These are phyloP conservation scores for Papilionanthe hybrid DNA, from an alignment of 116 monocot genomes.

Conservation along the genomic window DNA sequence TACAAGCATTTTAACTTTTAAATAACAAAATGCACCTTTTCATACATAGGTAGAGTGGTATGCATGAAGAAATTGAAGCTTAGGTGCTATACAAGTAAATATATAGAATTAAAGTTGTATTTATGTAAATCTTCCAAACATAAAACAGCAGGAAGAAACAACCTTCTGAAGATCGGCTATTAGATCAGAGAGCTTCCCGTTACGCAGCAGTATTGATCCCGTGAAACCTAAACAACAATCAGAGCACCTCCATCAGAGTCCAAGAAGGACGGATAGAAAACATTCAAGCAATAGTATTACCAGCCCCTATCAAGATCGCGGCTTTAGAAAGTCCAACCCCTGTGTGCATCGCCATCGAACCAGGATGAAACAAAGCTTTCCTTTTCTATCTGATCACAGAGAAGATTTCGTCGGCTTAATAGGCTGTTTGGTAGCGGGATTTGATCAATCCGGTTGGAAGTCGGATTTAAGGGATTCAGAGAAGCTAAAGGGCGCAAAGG, in stretches of 20 bases:
- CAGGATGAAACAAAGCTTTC: neutral
- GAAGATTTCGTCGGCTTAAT: neutral
- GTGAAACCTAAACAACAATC: conserved; percentile 38
- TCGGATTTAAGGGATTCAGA: no score
- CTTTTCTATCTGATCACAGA: neutral
- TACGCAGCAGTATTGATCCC: conserved; percentile 56
- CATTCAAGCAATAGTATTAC: conserved; percentile 14
- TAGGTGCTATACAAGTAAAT: no score
- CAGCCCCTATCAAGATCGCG: conserved; percentile 54
- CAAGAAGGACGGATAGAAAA: neutral
- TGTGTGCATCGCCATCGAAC: conserved; percentile 45
- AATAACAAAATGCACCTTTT: no score
- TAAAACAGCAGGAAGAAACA: neutral
- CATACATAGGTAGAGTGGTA: no score
- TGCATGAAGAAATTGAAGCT: no score
- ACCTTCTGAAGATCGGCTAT: conserved; percentile 67
- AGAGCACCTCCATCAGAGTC: conserved; percentile 6
- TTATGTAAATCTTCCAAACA: no score
- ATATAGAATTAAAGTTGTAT: no score
- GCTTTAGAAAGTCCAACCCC: conserved; percentile 61
- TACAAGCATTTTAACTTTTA: no score
- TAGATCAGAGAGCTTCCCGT: conserved; percentile 56
- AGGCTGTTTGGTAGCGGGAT: no score
- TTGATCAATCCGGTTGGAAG: no score
- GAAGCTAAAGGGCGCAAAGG: no score